Base-by-base conservation (phyloP, 2,329 filamentous ascomycete genomes). In the Penicillium sp. region DNA sequence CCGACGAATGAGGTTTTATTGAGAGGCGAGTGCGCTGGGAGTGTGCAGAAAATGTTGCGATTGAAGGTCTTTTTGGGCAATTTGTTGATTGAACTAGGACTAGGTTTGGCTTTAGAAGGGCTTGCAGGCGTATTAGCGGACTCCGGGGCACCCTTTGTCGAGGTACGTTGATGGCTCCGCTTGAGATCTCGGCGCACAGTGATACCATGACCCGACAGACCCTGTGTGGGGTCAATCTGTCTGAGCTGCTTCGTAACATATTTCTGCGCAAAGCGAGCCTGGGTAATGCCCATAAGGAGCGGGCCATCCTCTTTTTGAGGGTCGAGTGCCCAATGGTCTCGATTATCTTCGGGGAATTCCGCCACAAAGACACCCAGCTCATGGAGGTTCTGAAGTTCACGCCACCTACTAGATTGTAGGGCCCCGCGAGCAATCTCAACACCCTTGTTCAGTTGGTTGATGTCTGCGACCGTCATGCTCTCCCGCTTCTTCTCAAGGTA, bases 331-430 rank as follows among this genome's bases (percentile, higher is more conserved):
- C 92, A 96, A 3, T 82, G 79, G 16, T 78, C 72, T 3, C 83
- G 82, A 3, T 82, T 81, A 1, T 82, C 79, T 11, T 79, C 78
- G 0, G 91, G 89, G 68, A 93, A 91, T 29, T 84, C 76, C 3
- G 84, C 70, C 3, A 96, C 75, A 56, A 87, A 89, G 11, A 96
- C 73, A 0, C 91, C 91, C 56, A 97, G 82, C 69, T 96, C 90
- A 64, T 93, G 90, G 22, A 86, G 87, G 26, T 78, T 74, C 56
- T 88, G 89, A 65, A 91, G 86, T 0, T 86, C 79, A 24, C 79
- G 79, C 80, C 91, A 93, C 27, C 88, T 81, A 7, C 74, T 65
- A 58, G 88, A 93, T 0, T 68, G 62, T 0, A 87, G 68, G 0
- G 90, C 86, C 3, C 78, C 65, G 43, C 85, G 80, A 1, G 90